These are phyloP conservation scores for Monosporascus sp. DNA, from an alignment of 2,329 filamentous ascomycete species.

Conservation along the genomic window DNA sequence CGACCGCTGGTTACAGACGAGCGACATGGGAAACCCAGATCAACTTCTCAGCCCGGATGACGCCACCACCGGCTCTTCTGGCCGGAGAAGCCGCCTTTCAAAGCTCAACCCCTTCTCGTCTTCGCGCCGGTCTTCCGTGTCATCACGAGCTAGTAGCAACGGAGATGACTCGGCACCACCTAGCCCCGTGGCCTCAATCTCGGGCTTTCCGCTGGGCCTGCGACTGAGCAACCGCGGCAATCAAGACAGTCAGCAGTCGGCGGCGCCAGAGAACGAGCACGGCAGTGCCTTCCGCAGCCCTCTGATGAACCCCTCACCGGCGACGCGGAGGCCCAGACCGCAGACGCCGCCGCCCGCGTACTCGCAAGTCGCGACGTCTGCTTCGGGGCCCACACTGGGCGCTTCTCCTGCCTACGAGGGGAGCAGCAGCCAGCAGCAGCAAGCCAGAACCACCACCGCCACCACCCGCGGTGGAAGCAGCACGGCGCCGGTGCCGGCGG, in stretches of 20 bases:
- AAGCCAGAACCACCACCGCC: constrained; percentile 1
- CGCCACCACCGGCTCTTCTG: background rate
- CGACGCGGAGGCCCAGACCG: background rate
- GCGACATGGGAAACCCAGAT: background rate
- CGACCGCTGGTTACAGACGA: background rate
- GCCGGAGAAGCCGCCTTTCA: background rate
- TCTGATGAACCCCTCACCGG: background rate
- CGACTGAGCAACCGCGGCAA: background rate
- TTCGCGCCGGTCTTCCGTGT: background rate
- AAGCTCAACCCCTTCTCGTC: background rate
- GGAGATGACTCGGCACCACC: background rate
- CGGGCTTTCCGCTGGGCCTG: background rate
- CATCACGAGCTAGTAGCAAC: background rate
- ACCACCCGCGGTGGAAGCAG: background rate
- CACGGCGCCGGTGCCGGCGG: background rate
- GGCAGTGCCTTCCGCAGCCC: background rate
- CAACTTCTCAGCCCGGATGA: background rate
- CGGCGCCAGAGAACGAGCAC: background rate
- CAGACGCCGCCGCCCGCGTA: constrained; percentile 4
- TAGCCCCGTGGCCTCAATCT: background rate
- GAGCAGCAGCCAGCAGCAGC: constrained; percentile 3
- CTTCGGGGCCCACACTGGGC: background rate
- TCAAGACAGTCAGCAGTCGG: background rate
- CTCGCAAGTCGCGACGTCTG: background rate
- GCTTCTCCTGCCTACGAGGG: background rate